phyloP scores from a whole-genome alignment of 108 stramenopile genomes.

The Fragilaria radians region DNA sequence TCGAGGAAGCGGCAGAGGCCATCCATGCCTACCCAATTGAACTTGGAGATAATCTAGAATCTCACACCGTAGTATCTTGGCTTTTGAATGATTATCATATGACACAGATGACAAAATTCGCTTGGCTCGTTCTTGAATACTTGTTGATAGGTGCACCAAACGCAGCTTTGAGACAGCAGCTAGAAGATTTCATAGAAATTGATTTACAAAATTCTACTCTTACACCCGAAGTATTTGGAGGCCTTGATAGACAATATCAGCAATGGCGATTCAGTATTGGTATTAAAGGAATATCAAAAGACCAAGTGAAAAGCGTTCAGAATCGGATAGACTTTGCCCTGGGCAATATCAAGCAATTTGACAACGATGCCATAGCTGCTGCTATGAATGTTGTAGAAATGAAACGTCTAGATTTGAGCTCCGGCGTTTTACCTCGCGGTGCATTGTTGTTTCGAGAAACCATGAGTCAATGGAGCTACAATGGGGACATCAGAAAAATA shows the following conservation, averaged over 20 bases:
- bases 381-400: constrained; percentile 87
- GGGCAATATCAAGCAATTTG: constrained; percentile 68
- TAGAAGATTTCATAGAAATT: constrained; percentile 21
- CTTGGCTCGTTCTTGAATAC: constrained; percentile 71
- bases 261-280: constrained; percentile 74
- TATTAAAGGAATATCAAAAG: constrained; percentile 57
- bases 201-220: constrained; percentile 26
- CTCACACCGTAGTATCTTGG: constrained; percentile 78
- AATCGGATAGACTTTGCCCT: constrained; percentile 53
- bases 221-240: constrained; percentile 31
- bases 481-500: constrained; percentile 49
- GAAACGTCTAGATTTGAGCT: constrained; percentile 60
- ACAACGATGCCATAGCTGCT: constrained; percentile 55
- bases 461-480: constrained; percentile 85
- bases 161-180: constrained; percentile 45
- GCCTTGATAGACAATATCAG: constrained; percentile 9
- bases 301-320: constrained; percentile 42
- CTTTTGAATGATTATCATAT: constrained; percentile 74
- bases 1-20: constrained; percentile 25
- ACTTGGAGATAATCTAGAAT: constrained; percentile 26
- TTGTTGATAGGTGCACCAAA: constrained; percentile 69
- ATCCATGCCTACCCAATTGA: constrained; percentile 37
- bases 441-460: constrained; percentile 73
- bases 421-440: constrained; percentile 68
- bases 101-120: constrained; percentile 57